phyloP scores from a whole-genome alignment of 179 eudicot genomes.

The Amaranthus tricolor region DNA sequence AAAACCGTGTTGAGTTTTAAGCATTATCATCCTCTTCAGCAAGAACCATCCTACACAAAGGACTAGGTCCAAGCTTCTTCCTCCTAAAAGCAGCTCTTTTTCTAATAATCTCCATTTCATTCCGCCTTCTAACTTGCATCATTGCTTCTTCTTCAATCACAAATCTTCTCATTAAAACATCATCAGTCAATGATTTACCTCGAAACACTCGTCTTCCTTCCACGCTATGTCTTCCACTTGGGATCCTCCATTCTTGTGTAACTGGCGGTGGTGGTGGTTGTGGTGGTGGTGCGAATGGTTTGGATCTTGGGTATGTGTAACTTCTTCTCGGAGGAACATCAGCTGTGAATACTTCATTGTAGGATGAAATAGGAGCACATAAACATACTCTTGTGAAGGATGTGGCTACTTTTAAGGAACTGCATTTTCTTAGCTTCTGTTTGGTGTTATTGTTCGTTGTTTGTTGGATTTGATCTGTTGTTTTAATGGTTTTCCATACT shows the following conservation, averaged over 20 bases:
- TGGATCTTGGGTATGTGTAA: slow-evolving; percentile 72
- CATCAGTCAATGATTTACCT: slow-evolving; percentile 78
- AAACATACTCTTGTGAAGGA: slow-evolving; percentile 78
- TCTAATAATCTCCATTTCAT: slow-evolving; percentile 75
- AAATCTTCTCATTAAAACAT: slow-evolving; percentile 88
- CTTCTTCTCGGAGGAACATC: slow-evolving; percentile 83
- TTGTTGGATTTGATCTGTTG: slow-evolving; percentile 32
- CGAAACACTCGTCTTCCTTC: slow-evolving; percentile 74
- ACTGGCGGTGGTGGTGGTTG: neutral
- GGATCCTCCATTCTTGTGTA: slow-evolving; percentile 36
- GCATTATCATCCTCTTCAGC: slow-evolving; percentile 37
- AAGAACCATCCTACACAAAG: slow-evolving; percentile 72
- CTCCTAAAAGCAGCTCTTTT: slow-evolving; percentile 60
- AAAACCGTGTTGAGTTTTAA: neutral
- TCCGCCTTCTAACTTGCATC: slow-evolving; percentile 74
- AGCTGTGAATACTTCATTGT: slow-evolving; percentile 62
- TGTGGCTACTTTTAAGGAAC: slow-evolving; percentile 69
- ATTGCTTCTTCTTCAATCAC: slow-evolving; percentile 85
- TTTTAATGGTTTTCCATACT: slow-evolving; percentile 47
- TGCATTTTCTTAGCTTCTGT: slow-evolving; percentile 57
- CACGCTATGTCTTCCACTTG: slow-evolving; percentile 54
- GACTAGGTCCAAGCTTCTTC: slow-evolving; percentile 81
- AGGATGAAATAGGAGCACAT: slow-evolving; percentile 87
- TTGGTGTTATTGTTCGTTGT: slow-evolving; percentile 31
- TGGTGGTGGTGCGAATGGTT: slow-evolving; percentile 30